phyloP scores from a whole-genome alignment of 2,329 filamentous ascomycete species.

The Ceratocystis papillata region DNA sequence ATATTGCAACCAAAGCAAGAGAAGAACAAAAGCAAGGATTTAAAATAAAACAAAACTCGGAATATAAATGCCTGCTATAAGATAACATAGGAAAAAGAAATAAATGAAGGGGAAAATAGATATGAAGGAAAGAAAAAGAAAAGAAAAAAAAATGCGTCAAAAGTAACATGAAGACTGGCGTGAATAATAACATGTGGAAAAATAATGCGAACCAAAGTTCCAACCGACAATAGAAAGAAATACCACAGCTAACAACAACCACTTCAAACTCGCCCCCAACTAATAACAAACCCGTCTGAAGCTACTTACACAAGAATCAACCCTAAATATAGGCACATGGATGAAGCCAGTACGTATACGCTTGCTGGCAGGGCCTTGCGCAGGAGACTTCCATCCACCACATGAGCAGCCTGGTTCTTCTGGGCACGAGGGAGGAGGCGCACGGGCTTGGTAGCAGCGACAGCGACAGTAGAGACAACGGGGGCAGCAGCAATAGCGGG shows the following conservation, averaged over 20 bases:
- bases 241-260: too few species aligned
- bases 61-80: neutral
- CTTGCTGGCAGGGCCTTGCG: constrained; percentile 11
- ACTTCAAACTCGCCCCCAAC: neutral
- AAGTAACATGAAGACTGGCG: neutral
- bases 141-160: neutral
- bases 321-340: constrained; percentile 17
- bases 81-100: neutral
- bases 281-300: neutral
- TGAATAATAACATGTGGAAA: neutral
- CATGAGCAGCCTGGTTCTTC: neutral
- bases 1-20: neutral
- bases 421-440: neutral
- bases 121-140: neutral
- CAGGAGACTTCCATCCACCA: constrained; percentile 3
- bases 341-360: constrained; percentile 17
- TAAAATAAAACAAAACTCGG: neutral
- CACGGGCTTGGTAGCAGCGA: neutral
- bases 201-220: constrained; percentile 4
- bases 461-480: neutral
- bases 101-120: neutral
- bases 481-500: neutral
- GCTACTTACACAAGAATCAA: constrained; percentile 18
- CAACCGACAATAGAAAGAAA: too few species aligned
- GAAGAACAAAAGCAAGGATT: neutral